A percentile compares a stretch with the other conserved stretches of the same genome.
phyloP scores from a whole-genome alignment of 805 yeast species.

The Candida qinlingensis region DNA sequence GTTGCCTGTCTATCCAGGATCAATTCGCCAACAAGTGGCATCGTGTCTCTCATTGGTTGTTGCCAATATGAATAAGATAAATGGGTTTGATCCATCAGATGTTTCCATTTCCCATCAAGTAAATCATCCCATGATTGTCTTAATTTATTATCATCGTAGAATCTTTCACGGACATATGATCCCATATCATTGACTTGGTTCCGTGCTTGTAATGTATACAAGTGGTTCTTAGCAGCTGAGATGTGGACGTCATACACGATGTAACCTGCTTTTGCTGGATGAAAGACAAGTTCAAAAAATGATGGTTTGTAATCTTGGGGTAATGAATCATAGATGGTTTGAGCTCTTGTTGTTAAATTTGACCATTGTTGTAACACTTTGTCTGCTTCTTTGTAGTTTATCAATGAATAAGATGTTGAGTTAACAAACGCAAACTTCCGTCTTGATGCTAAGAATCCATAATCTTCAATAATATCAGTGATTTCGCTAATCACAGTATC shows the following conservation, averaged over 20 bases:
- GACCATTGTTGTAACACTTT: slow-evolving; percentile 7
- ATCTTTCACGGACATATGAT: slow-evolving; percentile 4
- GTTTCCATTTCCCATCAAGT: slow-evolving; percentile 11
- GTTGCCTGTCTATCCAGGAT: slow-evolving; percentile 3
- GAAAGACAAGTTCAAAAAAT: slow-evolving; percentile 9
- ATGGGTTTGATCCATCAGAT: slow-evolving; percentile 13
- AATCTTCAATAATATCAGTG: slow-evolving; percentile 7
- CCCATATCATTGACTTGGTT: slow-evolving; percentile 9
- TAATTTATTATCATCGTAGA: slow-evolving; percentile 2
- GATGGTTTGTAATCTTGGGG: slow-evolving; percentile 6
- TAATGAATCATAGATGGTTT: slow-evolving; percentile 4
- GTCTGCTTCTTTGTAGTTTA: slow-evolving; percentile 9
- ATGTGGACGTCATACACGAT: slow-evolving; percentile 10
- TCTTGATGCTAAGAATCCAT: slow-evolving; percentile 11
- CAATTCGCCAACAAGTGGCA: slow-evolving; percentile 6
- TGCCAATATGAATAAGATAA: slow-evolving; percentile 12
- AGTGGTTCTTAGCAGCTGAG: slow-evolving; percentile 5
- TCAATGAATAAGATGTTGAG: slow-evolving; percentile 4
- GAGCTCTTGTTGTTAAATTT: slow-evolving; percentile 6
- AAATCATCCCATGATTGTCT: not conserved
- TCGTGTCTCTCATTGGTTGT: slow-evolving; percentile 9
- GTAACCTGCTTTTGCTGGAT: slow-evolving; percentile 10
- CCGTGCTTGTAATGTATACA: slow-evolving; percentile 8
- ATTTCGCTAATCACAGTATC: slow-evolving; percentile 2
- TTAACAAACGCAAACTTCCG: slow-evolving; percentile 10